Conservation (phyloP, 2,329 filamentous ascomycete genomes). For the Aspergillus amoenus region DNA sequence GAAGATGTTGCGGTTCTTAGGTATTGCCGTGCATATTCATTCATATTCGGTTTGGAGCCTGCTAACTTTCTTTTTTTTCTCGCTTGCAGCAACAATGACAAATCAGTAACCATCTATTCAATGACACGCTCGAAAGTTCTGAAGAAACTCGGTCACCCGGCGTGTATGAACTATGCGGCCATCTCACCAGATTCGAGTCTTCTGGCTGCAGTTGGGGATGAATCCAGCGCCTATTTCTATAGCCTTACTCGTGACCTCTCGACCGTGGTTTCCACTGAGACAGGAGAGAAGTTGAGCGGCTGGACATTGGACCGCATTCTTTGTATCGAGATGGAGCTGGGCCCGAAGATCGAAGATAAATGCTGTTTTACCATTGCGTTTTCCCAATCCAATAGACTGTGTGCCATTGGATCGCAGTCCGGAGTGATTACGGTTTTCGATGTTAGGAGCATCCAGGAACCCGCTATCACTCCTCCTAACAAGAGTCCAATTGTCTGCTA, state of each 20-base stretch:
- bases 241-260: constrained; percentile 41
- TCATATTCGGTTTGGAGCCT: constrained; percentile 45
- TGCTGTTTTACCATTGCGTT: constrained; percentile 52
- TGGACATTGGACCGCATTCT: constrained; percentile 44
- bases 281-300: constrained; percentile 35
- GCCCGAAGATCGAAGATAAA: constrained; percentile 40
- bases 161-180: constrained; percentile 90
- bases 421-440: constrained; percentile 50
- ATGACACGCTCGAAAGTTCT: constrained; percentile 67
- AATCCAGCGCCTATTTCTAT: constrained; percentile 83
- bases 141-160: constrained; percentile 70
- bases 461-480: constrained; percentile 21
- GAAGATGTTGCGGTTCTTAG: constrained; percentile 57
- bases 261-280: constrained; percentile 26
- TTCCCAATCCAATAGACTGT: constrained; percentile 49
- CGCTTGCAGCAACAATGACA: constrained; percentile 81
- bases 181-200: constrained; percentile 84
- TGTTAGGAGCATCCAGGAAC: constrained; percentile 31
- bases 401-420: constrained; percentile 51
- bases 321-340: constrained; percentile 42
- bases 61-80: constrained; percentile 49
- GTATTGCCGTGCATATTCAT: constrained; percentile 34
- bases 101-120: constrained; percentile 80
- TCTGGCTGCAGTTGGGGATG: constrained; percentile 82
- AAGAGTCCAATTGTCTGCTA: constrained; percentile 62